phyloP scores from a whole-genome alignment of 371 early-diverging fungal species.

The Mortierella sp. region DNA sequence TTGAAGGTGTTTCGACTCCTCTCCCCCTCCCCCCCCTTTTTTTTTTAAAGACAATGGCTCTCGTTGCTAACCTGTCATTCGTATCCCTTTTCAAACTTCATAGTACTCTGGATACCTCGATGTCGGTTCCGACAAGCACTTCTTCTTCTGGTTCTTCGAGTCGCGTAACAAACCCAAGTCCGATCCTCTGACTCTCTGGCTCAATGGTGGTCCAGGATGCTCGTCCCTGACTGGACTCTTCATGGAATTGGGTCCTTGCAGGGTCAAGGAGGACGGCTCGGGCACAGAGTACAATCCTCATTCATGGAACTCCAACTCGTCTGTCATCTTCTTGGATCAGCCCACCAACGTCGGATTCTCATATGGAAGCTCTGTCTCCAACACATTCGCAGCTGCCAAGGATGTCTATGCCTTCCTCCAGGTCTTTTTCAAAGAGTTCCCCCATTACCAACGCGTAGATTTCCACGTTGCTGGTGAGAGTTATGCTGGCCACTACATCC shows the following conservation, averaged over 20 bases:
- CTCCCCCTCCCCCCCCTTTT: no score
- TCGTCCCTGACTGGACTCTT: slow-evolving; percentile 83
- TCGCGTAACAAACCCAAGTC: slow-evolving; percentile 75
- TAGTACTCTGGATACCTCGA: slow-evolving; percentile 77
- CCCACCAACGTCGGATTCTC: slow-evolving; percentile 84
- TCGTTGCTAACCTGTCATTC: background rate
- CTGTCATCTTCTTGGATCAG: slow-evolving; percentile 88
- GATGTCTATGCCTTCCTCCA: slow-evolving; percentile 76
- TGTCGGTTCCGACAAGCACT: slow-evolving; percentile 66
- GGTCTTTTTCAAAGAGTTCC: slow-evolving; percentile 77
- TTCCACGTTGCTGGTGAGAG: slow-evolving; percentile 74
- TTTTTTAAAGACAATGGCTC: no score
- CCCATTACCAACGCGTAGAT: slow-evolving; percentile 62
- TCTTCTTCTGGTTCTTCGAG: slow-evolving; percentile 95
- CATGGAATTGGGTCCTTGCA: slow-evolving; percentile 86
- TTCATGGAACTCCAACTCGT: slow-evolving; percentile 86
- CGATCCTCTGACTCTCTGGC: slow-evolving; percentile 86
- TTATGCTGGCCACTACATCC: slow-evolving; percentile 85
- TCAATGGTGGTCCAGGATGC: slow-evolving; percentile 91
- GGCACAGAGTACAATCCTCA: slow-evolving; percentile 63
- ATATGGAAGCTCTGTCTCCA: slow-evolving; percentile 67
- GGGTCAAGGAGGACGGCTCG: slow-evolving; percentile 68
- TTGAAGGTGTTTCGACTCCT: no score
- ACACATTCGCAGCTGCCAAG: slow-evolving; percentile 61
- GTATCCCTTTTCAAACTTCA: background rate